phyloP scores from a whole-genome alignment of 352 stramenopile genomes.

The Pythium inflatum region DNA sequence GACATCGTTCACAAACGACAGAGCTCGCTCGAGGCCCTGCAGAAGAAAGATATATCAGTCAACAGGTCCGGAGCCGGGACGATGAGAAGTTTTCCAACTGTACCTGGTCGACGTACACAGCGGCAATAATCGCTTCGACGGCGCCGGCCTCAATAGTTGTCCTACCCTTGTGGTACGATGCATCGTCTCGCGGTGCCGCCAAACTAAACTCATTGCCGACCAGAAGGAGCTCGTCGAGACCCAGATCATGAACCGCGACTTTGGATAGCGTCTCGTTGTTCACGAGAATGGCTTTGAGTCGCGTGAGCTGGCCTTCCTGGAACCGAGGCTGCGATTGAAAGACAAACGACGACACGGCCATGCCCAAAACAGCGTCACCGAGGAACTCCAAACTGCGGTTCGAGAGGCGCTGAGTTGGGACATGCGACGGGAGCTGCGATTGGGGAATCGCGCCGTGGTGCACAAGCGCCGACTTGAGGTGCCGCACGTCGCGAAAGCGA shows the following conservation, averaged over 20 bases:
- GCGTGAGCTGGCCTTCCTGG: slow-evolving; percentile 81
- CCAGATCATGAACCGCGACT: slow-evolving; percentile 61
- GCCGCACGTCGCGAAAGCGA: slow-evolving; percentile 55
- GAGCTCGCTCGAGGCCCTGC: slow-evolving; percentile 62
- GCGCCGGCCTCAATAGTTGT: slow-evolving; percentile 76
- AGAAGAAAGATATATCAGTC: too few species aligned
- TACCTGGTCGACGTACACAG: slow-evolving; percentile 77
- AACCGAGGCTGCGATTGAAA: slow-evolving; percentile 72
- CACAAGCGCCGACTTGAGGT: slow-evolving; percentile 72
- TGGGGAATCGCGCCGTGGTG: slow-evolving; percentile 73
- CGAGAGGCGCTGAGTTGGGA: slow-evolving; percentile 64
- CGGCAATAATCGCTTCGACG: slow-evolving; percentile 78
- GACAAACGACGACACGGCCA: slow-evolving; percentile 63
- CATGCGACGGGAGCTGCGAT: slow-evolving; percentile 39
- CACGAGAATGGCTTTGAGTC: slow-evolving; percentile 66
- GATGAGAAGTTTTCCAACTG: too few species aligned
- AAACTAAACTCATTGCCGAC: slow-evolving; percentile 54
- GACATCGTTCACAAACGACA: slow-evolving; percentile 68
- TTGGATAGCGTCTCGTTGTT: slow-evolving; percentile 78
- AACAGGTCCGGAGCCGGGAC: too few species aligned
- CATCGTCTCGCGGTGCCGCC: slow-evolving; percentile 28
- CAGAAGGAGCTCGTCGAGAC: slow-evolving; percentile 65
- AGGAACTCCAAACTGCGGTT: slow-evolving; percentile 87
- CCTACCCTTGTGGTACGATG: slow-evolving; percentile 51
- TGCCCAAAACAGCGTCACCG: slow-evolving; percentile 75